Base-by-base conservation (phyloP, 1,139 yeast species). In the Sugiyamaella xylanicola region DNA sequence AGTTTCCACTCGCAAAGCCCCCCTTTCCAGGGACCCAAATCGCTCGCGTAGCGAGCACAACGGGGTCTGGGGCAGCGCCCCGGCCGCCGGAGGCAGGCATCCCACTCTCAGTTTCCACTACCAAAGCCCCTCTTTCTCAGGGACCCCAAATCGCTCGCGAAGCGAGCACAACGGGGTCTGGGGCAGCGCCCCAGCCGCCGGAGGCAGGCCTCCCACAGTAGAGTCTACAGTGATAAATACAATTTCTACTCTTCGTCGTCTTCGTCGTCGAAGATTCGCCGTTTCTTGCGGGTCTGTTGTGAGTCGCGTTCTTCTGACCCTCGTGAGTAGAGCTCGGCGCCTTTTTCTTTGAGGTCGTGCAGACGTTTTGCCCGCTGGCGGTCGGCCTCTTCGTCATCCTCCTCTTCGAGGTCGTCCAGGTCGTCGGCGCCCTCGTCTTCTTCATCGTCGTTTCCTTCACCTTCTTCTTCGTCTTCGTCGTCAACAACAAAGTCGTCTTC, bases 311-410 rank as follows among this genome's bases (percentile, higher is more conserved):
- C 63, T 48, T 63, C 60, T 16, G 64, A 55, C 41, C 69, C 67
- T 37, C 66, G 69, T 19, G 54, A 22, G 61, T 83, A 83, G 59
- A 74, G 74, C 22, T 79, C 76, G 5, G 82, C 81, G 7, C 87
- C 86, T 40, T 77, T 79, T 50, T 77, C 74, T 68, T 87, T 87
- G 55, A 86, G 75, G 57, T 78, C 77, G 59, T 79, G 80, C 66
- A 87, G 75, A 61, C 91, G 76, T 62, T 82, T 85, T 0, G 89
- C 88, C 1, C 84, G 83, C 52, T 75, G 74, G 44, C 79, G 83
- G 41, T 79, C 85, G 43, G 72, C 78, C 21, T 75, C 80, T 39
- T 72, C 84, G 36, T 79, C 86, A 73, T 64, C 59, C 45, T 51
- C 64, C 25, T 53, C 79, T 32, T 72, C 78, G 49, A 74, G 77